A percentile compares a stretch with the other conserved stretches of the same genome.
Conservation (phyloP, 2,329 filamentous ascomycete genomes). For the Cladosporium sp. region DNA sequence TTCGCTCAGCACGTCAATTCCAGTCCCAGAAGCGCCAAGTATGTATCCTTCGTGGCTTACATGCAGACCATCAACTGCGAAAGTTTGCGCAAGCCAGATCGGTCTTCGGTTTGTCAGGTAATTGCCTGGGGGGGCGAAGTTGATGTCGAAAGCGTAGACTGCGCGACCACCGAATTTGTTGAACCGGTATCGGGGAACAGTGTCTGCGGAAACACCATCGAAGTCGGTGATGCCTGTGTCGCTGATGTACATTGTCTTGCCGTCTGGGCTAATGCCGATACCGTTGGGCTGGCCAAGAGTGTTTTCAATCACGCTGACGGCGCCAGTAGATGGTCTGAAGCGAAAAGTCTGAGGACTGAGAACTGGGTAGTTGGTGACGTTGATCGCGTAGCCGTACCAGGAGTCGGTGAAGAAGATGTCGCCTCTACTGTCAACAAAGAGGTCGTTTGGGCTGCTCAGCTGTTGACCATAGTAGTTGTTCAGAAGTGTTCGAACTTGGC, state of each 20-base stretch:
- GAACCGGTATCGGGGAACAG: slow-evolving; percentile 23
- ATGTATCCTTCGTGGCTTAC: slow-evolving; percentile 28
- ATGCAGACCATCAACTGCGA: slow-evolving; percentile 28
- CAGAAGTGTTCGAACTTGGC: slow-evolving; percentile 44
- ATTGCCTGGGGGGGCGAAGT: slow-evolving; percentile 23
- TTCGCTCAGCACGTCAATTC: slow-evolving; percentile 27
- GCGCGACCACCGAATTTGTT: slow-evolving; percentile 24
- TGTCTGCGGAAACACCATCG: slow-evolving; percentile 8
- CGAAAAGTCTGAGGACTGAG: slow-evolving; percentile 41
- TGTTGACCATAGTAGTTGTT: slow-evolving; percentile 53
- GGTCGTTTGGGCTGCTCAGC: slow-evolving; percentile 48
- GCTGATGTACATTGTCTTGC: slow-evolving; percentile 49
- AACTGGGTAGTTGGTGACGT: slow-evolving; percentile 26
- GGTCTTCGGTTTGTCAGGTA: slow-evolving; percentile 27
- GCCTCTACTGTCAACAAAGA: slow-evolving; percentile 45
- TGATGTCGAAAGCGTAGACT: slow-evolving; percentile 28
- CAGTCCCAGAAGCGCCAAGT: slow-evolving; percentile 27
- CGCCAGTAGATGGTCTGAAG: slow-evolving; percentile 45
- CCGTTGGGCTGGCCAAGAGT: slow-evolving; percentile 48
- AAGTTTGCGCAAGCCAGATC: slow-evolving; percentile 27
- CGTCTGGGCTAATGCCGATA: slow-evolving; percentile 48
- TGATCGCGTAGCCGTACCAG: slow-evolving; percentile 26
- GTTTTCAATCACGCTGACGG: slow-evolving; percentile 45
- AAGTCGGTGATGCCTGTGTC: slow-evolving; percentile 39
- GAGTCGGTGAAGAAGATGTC: slow-evolving; percentile 56